These are phyloP conservation scores for Torulaspora globosa DNA, from an alignment of 1,139 yeast genomes.

Conservation along the genomic window DNA sequence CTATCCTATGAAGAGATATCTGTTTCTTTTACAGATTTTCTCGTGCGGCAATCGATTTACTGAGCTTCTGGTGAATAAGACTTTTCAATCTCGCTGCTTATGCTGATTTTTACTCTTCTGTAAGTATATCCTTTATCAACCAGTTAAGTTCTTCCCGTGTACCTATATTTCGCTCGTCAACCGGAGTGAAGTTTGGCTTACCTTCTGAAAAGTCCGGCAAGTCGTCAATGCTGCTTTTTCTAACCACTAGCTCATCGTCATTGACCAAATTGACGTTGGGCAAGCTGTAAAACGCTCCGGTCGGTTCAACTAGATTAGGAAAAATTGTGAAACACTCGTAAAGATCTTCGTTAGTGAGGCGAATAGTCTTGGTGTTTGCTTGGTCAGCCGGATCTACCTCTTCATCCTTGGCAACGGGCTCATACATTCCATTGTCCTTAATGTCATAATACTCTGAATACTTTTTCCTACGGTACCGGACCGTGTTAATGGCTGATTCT, in stretches of 20 bases:
- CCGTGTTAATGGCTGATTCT: constrained; percentile 71
- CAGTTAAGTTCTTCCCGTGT: constrained; percentile 66
- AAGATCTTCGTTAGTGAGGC: constrained; percentile 61
- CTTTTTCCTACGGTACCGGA: constrained; percentile 54
- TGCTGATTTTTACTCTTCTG: constrained; percentile 23
- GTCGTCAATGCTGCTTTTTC: constrained; percentile 44
- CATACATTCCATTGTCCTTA: constrained; percentile 33
- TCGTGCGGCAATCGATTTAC: not conserved
- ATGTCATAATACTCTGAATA: constrained; percentile 46
- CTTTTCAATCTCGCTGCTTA: not conserved
- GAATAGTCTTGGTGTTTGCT: constrained; percentile 35
- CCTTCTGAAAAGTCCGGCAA: constrained; percentile 31
- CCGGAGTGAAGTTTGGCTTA: constrained; percentile 34
- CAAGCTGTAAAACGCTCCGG: constrained; percentile 54
- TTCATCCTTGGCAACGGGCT: constrained; percentile 23
- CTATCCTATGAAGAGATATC: not conserved
- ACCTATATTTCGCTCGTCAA: constrained; percentile 47
- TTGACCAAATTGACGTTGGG: constrained; percentile 48
- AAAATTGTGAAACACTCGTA: constrained; percentile 57
- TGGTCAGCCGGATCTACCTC: constrained; percentile 9
- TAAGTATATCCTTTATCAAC: constrained; percentile 57
- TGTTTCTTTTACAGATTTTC: not conserved
- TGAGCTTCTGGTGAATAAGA: not conserved
- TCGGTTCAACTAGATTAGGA: constrained; percentile 66
- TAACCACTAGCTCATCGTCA: constrained; percentile 51